These are phyloP conservation scores for Chaetomium globosum DNA, from an alignment of 2,329 filamentous ascomycete species.

Conservation along the genomic window DNA sequence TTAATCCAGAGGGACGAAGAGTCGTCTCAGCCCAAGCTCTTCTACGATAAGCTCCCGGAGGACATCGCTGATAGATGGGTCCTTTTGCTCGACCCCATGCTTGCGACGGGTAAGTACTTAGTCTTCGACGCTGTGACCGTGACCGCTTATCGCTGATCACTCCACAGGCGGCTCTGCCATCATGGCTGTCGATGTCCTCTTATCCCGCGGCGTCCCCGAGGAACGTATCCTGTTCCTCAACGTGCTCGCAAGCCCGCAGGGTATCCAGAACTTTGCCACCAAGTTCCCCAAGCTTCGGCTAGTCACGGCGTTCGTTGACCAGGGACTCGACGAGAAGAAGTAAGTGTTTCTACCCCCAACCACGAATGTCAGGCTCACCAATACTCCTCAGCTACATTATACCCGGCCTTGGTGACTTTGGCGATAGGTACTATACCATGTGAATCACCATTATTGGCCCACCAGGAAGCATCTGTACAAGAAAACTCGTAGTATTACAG, in stretches of 20 bases:
- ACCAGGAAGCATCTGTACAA: constrained; percentile 12
- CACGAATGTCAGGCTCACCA: constrained; percentile 43
- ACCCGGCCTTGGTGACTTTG: constrained; percentile 91
- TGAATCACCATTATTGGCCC: constrained; percentile 46
- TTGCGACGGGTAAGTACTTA: constrained; percentile 84
- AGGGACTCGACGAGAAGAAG: constrained; percentile 97
- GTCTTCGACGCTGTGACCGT: neutral
- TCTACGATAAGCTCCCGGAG: constrained; percentile 95
- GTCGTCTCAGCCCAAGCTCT: constrained; percentile 85
- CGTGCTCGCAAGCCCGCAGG: constrained; percentile 94
- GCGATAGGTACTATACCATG: constrained; percentile 92
- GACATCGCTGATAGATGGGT: constrained; percentile 95
- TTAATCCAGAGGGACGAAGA: constrained; percentile 97
- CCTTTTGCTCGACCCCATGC: constrained; percentile 95
- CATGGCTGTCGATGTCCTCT: constrained; percentile 94
- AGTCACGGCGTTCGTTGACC: constrained; percentile 91
- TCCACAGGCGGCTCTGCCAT: constrained; percentile 82
- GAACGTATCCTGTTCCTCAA: constrained; percentile 96
- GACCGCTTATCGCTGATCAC: constrained; percentile 23
- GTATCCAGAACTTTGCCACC: constrained; percentile 83
- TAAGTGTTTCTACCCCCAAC: constrained; percentile 44
- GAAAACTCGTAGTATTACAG: constrained; percentile 19
- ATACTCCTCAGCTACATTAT: constrained; percentile 76
- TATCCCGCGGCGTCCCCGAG: constrained; percentile 86
- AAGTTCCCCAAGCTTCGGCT: constrained; percentile 88